Evolutionary conservation across 306 rosid genomes (phyloP).

Genomic region (Prosopis cineraria): DNA sequence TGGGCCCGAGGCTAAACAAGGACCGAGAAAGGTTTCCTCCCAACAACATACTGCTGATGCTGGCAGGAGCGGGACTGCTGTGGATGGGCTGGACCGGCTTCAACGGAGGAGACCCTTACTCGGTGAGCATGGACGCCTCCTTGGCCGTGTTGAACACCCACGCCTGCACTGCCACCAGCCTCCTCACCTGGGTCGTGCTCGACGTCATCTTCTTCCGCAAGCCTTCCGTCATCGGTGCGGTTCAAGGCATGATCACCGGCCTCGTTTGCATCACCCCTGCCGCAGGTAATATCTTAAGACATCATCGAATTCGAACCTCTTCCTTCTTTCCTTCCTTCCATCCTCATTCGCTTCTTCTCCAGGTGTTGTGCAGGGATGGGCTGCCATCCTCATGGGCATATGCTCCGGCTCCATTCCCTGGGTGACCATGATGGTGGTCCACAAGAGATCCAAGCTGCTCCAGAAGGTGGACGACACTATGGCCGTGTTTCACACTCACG

Average conservation of each 20-base stretch:
- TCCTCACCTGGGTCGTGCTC: slow-evolving; percentile 57
- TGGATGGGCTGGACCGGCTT: slow-evolving; percentile 62
- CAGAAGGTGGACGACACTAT: slow-evolving; percentile 55
- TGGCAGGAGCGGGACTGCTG: slow-evolving; percentile 49
- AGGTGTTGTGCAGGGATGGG: slow-evolving; percentile 62
- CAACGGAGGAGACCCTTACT: slow-evolving; percentile 62
- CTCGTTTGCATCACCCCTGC: slow-evolving; percentile 59
- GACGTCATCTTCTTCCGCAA: slow-evolving; percentile 49
- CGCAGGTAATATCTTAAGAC: no score
- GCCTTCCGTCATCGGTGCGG: slow-evolving; percentile 62
- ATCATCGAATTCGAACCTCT: no score
- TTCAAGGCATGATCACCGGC: slow-evolving; percentile 65
- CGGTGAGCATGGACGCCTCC: slow-evolving; percentile 42
- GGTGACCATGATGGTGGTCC: slow-evolving; percentile 57
- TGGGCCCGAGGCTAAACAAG: slow-evolving; percentile 57
- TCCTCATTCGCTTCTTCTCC: no score
- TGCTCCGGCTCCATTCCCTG: slow-evolving; percentile 53
- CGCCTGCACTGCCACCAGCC: slow-evolving; percentile 59
- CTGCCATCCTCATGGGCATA: slow-evolving; percentile 54
- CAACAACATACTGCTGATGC: slow-evolving; percentile 50
- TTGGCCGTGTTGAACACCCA: slow-evolving; percentile 52
- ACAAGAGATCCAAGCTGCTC: slow-evolving; percentile 49
- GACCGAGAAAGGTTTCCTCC: slow-evolving; percentile 62
- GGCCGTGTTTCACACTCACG: slow-evolving; percentile 60
- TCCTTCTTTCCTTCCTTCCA: no score